Evolutionary conservation across 345 rosid genomes (phyloP), one percentile per base, ranked within the genome.

Genomic region (Ceriops tagal): DNA sequence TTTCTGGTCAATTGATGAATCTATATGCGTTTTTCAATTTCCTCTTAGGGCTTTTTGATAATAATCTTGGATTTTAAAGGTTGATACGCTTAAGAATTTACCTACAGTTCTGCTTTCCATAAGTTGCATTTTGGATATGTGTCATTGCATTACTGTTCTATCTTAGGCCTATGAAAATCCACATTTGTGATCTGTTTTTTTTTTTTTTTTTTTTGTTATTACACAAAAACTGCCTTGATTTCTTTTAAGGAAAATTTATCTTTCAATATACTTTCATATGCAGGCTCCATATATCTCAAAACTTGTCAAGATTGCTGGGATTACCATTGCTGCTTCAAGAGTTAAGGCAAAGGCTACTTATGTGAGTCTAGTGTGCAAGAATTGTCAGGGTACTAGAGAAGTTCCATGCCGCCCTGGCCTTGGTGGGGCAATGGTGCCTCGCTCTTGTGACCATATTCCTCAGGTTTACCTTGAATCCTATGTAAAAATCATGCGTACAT

Each of bases 381-480:
- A 95, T 67, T 92, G 96, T 81, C 88, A 83, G 70, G 86, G 82
- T 73, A 80, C 89, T 4, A 85, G 79, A 72, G 86, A 81, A 49
- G 93, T 92, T 37, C 89, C 97, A 6, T 90, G 99, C 61, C 90
- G 96, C 15, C 93, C 97, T 52, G 99, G 99, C 30, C 96, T 95
- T 69, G 96, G 99, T 62, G 99, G 97, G 7, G 99, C 96, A 27
- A 92, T 95, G 32, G 88, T 95, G 65, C 97, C 99, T 56, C 91
- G 97, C 74, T 87, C 96, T 0, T 95, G 99, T 77, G 96, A 87
- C 74, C 93, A 95, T 73, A 24, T 83, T 61, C 92, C 99, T 35
- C 99, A 95, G 99, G 99, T 93, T 64, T 73, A 31, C 30, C 47
- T 59, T 43, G 15, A 21, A 49, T 49, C 60, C 46, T 57, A 22